Base-by-base conservation (phyloP, 1,139 yeast species). In the Kodamaea ohmeri region DNA sequence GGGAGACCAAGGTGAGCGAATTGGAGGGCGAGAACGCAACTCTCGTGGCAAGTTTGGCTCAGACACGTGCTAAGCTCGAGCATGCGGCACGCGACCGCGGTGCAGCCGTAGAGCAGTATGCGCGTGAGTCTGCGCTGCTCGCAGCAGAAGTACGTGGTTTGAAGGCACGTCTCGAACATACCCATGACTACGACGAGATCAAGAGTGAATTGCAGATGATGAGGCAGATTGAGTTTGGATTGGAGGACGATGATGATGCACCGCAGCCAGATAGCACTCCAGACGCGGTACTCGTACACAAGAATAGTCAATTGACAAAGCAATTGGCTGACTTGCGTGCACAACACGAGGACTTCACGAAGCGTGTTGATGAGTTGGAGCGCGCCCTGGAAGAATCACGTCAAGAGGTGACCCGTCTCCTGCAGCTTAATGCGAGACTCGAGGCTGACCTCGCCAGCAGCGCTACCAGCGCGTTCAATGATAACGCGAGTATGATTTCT, bases 161-260 rank as follows among this genome's bases (percentile, higher is more conserved):
- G 46, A 75, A 76, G 49, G 57, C 55, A 38, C 71, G 72, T 39
- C 54, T 80, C 32, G 63, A 62, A 2, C 58, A 61, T 30, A 72
- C 77, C 24, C 62, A 68, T 3, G 90, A 83, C 55, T 89, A 90
- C 58, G 89, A 84, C 39, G 88, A 85, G 47, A 60, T 89, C 36
- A 88, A 86, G 57, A 75, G 76, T 36, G 96, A 89, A 53, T 65
- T 89, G 43, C 75, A 72, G 15, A 75, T 88, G 19, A 60, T 90
- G 44, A 80, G 86, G 53, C 81, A 80, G 46, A 81, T 87, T 29
- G 89, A 86, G 53, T 84, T 85, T 61, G 92, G 80, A 11, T 73
- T 64, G 41, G 69, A 56, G 17, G 63, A 54, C 6, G 58, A 33
- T 4, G 55, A 46, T 9, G 55, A 46, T 11, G n/a, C n/a, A n/a